A percentile compares a stretch with the other conserved stretches of the same genome.
phyloP scores from a whole-genome alignment of 768 basidiomycete species.

The Clitopilus passeckerianus region DNA sequence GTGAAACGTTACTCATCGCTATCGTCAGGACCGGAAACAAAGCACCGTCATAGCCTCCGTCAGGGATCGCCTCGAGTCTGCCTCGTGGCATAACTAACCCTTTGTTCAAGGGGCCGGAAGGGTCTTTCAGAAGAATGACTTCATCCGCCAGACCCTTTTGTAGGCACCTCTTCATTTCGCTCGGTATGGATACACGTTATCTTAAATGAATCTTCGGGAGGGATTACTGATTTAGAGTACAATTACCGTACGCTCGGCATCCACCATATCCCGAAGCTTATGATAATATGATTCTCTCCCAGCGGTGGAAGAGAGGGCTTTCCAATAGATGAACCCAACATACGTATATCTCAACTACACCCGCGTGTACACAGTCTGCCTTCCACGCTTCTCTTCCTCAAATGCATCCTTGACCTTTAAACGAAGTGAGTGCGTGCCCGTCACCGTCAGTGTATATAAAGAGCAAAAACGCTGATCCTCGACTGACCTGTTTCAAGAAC shows the following conservation, averaged over 20 bases:
- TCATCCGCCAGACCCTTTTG: background rate
- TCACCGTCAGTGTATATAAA: background rate
- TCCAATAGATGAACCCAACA: too few species aligned
- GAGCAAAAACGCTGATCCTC: background rate
- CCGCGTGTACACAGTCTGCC: background rate
- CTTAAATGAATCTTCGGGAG: background rate
- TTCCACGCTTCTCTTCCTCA: background rate
- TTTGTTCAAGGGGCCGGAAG: background rate
- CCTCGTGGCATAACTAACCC: background rate
- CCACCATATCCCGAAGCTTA: background rate
- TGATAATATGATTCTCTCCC: background rate
- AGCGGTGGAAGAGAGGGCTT: background rate
- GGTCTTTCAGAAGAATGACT: background rate
- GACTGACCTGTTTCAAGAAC: conserved; percentile 50
- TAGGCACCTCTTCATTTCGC: background rate
- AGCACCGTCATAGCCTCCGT: background rate
- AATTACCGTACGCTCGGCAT: background rate
- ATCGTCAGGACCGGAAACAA: background rate
- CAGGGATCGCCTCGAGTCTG: background rate
- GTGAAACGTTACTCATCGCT: background rate
- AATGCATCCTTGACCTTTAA: background rate
- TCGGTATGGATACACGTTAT: background rate
- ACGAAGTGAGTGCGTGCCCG: background rate
- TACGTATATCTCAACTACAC: background rate
- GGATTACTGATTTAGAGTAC: background rate